Evolutionary conservation across 495 filamentous ascomycete genomes (phyloP), one percentile per base, ranked within the genome.

Genomic region (Hypoxylon perforatum): DNA sequence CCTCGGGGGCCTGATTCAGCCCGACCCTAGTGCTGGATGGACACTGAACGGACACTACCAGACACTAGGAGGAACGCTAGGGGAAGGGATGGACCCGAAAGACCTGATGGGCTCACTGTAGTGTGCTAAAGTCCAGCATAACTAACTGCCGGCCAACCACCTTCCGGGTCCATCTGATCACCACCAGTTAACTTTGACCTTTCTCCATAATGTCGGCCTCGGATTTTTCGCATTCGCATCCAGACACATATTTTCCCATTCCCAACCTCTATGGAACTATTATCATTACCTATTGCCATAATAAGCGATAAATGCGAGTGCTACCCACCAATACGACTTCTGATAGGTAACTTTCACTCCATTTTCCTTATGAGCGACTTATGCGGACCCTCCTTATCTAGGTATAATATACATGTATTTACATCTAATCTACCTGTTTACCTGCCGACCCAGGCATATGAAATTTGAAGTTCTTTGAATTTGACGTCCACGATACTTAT

Each of bases 131-230:
- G 30, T 50, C 30, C 11, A 61, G 39, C 58, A 63, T 67, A 55
- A 60, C 42, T 63, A 63, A 62, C 38, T 67, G 65, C 65, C 65
- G 65, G 53, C 18, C 48, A 58, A 63, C 65, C 38, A 49, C 42
- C 33, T 67, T 61, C 52, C 38, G 46, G 39, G 30, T 21, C 36
- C 35, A 33, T n/a, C 28, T 57, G 21, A 48, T 33, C 28, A 15
- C 48, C 15, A 19, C 25, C 25, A 28, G 25, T 28, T 28, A 28
- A 28, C 25, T 8, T 3, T 28, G 3, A 3, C 25, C 3, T 8
- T 44, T 30, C 30, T 12, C 53, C 42, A 46, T 46, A 3, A 17
- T 4, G 18, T 4, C 4, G 14, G 14, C 3, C 38, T 41, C 22
- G 33, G 33, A 41, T 53, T 51, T 52, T 52, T 51, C 56, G 33